Percentiles rank a stretch among this genome's conserved stretches.
phyloP scores from a whole-genome alignment of 192 early-diverging fungal genomes.

The Podila clonocystis region DNA sequence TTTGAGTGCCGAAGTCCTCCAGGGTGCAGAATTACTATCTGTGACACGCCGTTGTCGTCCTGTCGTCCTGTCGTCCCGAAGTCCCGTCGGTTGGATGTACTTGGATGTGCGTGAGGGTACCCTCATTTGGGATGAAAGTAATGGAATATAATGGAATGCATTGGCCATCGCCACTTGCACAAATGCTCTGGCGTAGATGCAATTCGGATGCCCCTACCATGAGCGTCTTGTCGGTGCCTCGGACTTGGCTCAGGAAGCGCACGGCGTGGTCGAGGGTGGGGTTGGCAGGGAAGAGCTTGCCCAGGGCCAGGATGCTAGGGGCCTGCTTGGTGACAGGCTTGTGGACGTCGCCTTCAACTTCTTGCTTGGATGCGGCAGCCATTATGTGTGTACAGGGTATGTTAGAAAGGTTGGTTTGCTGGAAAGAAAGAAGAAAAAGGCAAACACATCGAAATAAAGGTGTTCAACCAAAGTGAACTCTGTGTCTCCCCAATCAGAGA shows the following conservation, averaged over 20 bases:
- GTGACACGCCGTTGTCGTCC: too few relatives aligned
- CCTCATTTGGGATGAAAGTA: too few relatives aligned
- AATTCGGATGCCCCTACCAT: slow-evolving; percentile 60
- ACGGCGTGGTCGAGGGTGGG: slow-evolving; percentile 75
- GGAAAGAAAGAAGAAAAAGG: not conserved
- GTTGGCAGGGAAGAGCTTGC: slow-evolving; percentile 62
- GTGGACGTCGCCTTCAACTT: slow-evolving; percentile 26
- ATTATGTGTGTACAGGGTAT: not conserved
- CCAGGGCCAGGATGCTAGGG: slow-evolving; percentile 65
- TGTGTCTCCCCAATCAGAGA: too few relatives aligned
- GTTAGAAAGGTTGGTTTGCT: not conserved
- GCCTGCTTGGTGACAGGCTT: slow-evolving; percentile 19
- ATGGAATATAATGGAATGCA: too few relatives aligned
- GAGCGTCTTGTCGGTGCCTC: slow-evolving; percentile 73
- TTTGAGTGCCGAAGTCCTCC: too few relatives aligned
- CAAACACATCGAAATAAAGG: too few relatives aligned
- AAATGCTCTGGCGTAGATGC: too few relatives aligned
- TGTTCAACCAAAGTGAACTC: too few relatives aligned
- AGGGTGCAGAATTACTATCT: too few relatives aligned
- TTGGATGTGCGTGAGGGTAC: too few relatives aligned
- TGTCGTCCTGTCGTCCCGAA: too few relatives aligned
- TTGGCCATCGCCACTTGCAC: not conserved
- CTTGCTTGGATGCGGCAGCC: slow-evolving; percentile 35
- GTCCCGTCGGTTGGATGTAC: too few relatives aligned
- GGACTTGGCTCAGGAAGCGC: slow-evolving; percentile 65